Base-by-base conservation (phyloP, 306 rosid genomes). In the Carpinus fangiana region DNA sequence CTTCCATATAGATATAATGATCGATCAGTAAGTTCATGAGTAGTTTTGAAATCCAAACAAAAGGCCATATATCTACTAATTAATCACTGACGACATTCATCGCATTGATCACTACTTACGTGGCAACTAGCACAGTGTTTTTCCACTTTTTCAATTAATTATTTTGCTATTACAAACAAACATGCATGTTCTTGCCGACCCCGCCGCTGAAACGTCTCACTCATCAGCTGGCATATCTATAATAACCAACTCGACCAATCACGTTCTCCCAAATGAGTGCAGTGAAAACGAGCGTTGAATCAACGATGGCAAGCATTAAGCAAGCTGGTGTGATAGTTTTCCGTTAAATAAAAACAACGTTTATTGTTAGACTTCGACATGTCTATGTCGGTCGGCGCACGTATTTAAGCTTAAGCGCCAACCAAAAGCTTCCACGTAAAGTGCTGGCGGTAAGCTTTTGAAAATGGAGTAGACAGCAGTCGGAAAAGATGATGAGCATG, bases 201-300 rank as follows among this genome's bases (percentile, higher is more conserved):
- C 75, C 59, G 64, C 73, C 68, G 23, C 67, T 34, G 59, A 80
- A 70, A 21, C 60, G 79, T 87, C 86, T 34, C 56, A 79, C 61
- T 83, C 87, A 80, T 69, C 70, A 47, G 81, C 45, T 5, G 7
- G 66, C 76, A 64, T 2, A 31, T 31, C 34, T 31, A 31, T 81
- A 64, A 11, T 34, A 75, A 80, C 83, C 78, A 17, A 75, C 70
- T 86, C 72, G 76, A 84, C 85, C 79, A 70, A 80, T 82, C 90
- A 80, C 79, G 84, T 85, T 87, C 69, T 50, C 77, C 59, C 60
- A 62, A 89, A 82, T 80, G 86, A 72, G 75, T 82, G 74, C 73
- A 66, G 70, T 62, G 80, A 74, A 79, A 73, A 78, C 75, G 13
- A 80, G 61, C 34, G 78, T 76, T 80, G 74, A 70, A 65, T 8